Evolutionary conservation across 2,329 filamentous ascomycete species (phyloP), one percentile per base, ranked within the genome.

Genomic region (Westerdykella sp.): DNA sequence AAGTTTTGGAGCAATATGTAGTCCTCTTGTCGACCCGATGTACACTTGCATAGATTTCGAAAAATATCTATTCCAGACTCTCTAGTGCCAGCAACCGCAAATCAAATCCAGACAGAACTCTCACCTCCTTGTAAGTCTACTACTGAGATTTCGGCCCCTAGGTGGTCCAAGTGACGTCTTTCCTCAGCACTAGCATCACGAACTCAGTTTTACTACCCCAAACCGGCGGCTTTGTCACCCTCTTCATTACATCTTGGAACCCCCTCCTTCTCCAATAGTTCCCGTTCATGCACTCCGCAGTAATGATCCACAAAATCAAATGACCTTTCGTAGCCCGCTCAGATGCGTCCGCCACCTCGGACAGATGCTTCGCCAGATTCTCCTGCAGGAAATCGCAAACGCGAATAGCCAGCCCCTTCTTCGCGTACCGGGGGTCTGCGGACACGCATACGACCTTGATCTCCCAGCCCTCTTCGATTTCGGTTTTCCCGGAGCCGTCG

Each of bases 231-330:
- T 43, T 45, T 16, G 42, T 34, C 1, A 30, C 37, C 18, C 32
- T 47, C 32, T 47, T 45, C 22, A 57, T 44, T 0, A 60, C 48
- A 15, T 56, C 44, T 3, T 32, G 18, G 43, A 49, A 60, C 11
- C 59, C 58, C 37, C 45, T 55, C 38, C 45, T 55, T 18, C 53
- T 47, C 59, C 59, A 62, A 43, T 63, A 63, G 2, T 15, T 43
- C 3, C 57, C 58, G 28, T 56, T 57, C 3, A 57, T 36, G 39
- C 48, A 53, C 23, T 63, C 58, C 2, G 51, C 56, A 0, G 51
- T 49, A 14, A 55, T 12, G 6, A 63, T 50, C 59, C 57, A 63
- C 10, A 61, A 30, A 1, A 18, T 43, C 16, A 59, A 25, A 1
- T 39, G 36, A 2, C 46, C 41, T 21, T 42, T 31, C 14, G 18